phyloP scores from a whole-genome alignment of 495 filamentous ascomycete genomes.

The Trichocladium uniseriatum region DNA sequence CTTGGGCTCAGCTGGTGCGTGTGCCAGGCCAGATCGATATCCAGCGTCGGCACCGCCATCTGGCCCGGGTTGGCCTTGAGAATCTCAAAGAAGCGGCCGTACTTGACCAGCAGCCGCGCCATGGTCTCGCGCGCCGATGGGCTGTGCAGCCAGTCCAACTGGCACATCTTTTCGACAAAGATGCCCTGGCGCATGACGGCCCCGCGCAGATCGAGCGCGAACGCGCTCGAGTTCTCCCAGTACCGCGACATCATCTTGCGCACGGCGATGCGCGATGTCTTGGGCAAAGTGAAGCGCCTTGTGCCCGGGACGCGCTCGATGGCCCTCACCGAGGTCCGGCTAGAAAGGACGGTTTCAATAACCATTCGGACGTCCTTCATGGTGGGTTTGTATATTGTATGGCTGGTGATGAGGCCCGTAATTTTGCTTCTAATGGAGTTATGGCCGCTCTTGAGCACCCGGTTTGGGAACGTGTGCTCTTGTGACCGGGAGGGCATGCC shows the following conservation, averaged over 20 bases:
- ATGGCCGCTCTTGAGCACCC: conserved; percentile 38
- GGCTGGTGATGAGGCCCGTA: conserved; percentile 22
- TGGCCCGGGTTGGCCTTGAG: conserved; percentile 45
- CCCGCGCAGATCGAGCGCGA: conserved; percentile 65
- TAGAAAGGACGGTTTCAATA: conserved; percentile 35
- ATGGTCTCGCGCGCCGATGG: conserved; percentile 57
- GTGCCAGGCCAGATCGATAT: conserved; percentile 84
- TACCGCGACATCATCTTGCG: conserved; percentile 72
- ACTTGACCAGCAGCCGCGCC: conserved; percentile 57
- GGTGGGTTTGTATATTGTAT: conserved; percentile 17
- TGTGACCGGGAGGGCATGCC: conserved; percentile 21
- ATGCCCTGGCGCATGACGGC: conserved; percentile 73
- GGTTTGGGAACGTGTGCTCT: conserved; percentile 50
- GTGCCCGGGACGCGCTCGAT: conserved; percentile 18
- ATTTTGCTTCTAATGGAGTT: conserved; percentile 27
- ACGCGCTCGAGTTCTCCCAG: conserved; percentile 64
- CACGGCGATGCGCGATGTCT: conserved; percentile 40
- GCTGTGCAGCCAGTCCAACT: conserved; percentile 68
- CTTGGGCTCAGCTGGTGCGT: conserved; percentile 57
- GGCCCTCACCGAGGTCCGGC: conserved; percentile 18
- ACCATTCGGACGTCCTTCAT: conserved; percentile 37
- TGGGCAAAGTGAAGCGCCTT: conserved; percentile 13
- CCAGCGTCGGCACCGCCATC: conserved; percentile 69
- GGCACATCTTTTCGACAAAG: conserved; percentile 76
- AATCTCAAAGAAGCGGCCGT: conserved; percentile 58